Evolutionary conservation across 371 early-diverging fungal genomes (phyloP).

Genomic region (Mucor racemosus): DNA sequence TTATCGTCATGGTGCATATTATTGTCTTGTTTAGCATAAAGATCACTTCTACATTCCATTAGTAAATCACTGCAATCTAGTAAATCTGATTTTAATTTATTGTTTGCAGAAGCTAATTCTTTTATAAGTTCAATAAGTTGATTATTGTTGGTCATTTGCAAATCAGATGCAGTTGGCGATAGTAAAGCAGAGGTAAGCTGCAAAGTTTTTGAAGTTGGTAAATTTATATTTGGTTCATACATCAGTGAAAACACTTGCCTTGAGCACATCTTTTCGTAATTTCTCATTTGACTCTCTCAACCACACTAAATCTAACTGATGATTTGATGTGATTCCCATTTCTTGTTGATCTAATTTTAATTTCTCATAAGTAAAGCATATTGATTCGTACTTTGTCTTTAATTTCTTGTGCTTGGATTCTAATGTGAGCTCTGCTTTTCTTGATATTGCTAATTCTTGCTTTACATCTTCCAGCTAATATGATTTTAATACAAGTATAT

Average conservation of each 20-base stretch:
- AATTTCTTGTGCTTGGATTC: slow-evolving; percentile 54
- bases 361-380: slow-evolving; percentile 39
- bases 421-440: slow-evolving; percentile 43
- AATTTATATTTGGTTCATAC: no score
- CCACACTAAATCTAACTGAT: slow-evolving; percentile 34
- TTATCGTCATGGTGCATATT: slow-evolving; percentile 9
- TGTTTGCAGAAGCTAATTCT: slow-evolving; percentile 50
- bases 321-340: slow-evolving; percentile 21
- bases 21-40: slow-evolving; percentile 13
- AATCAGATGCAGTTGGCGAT: slow-evolving; percentile 25
- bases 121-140: slow-evolving; percentile 44
- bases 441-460: slow-evolving; percentile 46
- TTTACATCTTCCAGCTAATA: slow-evolving; percentile 48
- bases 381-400: slow-evolving; percentile 39
- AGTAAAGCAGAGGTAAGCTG: slow-evolving; percentile 35
- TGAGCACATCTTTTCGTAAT: slow-evolving; percentile 42
- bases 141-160: slow-evolving; percentile 25
- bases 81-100: slow-evolving; percentile 46
- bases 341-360: slow-evolving; percentile 37
- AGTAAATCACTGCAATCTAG: slow-evolving; percentile 43
- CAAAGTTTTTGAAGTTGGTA: not conserved
- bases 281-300: slow-evolving; percentile 48
- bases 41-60: slow-evolving; percentile 30
- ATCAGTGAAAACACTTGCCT: slow-evolving; percentile 25
- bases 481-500: not conserved